Conservation (phyloP, 306 rosid species). For the Vicia faba region DNA sequence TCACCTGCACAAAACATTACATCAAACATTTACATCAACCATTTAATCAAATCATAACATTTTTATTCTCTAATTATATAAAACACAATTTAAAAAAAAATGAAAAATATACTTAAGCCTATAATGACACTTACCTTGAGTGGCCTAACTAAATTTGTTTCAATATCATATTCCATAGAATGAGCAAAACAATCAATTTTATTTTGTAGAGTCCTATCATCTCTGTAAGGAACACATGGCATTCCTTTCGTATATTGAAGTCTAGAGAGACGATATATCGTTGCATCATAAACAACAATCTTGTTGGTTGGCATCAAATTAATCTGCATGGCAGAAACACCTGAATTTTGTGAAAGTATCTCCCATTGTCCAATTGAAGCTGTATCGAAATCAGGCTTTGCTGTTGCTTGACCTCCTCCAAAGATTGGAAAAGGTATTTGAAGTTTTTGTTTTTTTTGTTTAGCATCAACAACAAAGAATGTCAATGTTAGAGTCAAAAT, state of each 20-base stretch:
- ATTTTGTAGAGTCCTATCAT: not conserved
- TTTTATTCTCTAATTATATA: too few species aligned
- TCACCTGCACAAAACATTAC: constrained; percentile 40
- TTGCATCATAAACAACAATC: constrained; percentile 58
- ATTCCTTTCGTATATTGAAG: constrained; percentile 44
- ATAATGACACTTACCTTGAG: constrained; percentile 55
- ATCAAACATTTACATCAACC: not conserved
- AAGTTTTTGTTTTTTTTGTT: not conserved
- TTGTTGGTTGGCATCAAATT: constrained; percentile 71
- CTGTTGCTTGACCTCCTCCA: not conserved
- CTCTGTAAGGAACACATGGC: constrained; percentile 49
- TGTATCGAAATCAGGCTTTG: constrained; percentile 34
- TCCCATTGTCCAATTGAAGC: constrained; percentile 52
- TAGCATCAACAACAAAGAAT: constrained; percentile 37
- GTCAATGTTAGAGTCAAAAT: constrained; percentile 40
- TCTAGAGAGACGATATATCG: constrained; percentile 53
- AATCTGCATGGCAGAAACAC: constrained; percentile 79
- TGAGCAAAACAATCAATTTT: constrained; percentile 70
- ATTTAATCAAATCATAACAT: not conserved
- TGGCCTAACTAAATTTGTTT: constrained; percentile 56
- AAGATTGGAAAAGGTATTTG: not conserved
- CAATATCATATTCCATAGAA: constrained; percentile 56
- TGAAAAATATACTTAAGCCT: not conserved
- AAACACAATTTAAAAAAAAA: too few species aligned
- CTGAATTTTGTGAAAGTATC: constrained; percentile 39